Percentiles rank a stretch among this genome's conserved stretches.
Evolutionary conservation across 2,329 filamentous ascomycete species (phyloP).

Genomic region (Calonectria pauciramosa): DNA sequence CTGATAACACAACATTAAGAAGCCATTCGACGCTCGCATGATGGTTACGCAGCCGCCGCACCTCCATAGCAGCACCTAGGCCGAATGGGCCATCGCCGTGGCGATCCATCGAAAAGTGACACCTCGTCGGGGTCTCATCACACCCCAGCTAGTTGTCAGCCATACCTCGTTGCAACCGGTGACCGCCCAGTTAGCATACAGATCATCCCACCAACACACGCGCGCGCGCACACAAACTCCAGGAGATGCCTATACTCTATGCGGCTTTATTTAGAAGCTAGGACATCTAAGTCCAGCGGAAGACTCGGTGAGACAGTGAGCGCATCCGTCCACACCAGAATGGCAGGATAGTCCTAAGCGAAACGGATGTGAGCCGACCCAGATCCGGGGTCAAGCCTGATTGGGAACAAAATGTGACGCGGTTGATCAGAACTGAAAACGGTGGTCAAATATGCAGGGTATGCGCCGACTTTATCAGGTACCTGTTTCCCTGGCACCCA

Average conservation of each 20-base stretch:
- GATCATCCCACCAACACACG: background rate
- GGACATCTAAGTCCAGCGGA: background rate
- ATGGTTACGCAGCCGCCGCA: constrained; percentile 2
- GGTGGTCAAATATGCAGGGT: constrained; percentile 10
- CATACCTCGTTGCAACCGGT: constrained; percentile 3
- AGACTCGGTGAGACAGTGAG: constrained; percentile 7
- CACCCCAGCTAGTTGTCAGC: background rate
- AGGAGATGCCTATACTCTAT: background rate
- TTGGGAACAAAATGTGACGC: constrained; percentile 13
- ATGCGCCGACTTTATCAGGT: constrained; percentile 19
- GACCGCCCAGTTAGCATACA: background rate
- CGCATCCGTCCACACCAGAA: constrained; percentile 10
- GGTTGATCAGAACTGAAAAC: constrained; percentile 19
- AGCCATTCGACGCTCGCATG: background rate
- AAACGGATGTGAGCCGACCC: constrained; percentile 21
- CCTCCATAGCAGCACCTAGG: background rate
- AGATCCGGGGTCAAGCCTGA: constrained; percentile 18
- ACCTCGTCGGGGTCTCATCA: background rate
- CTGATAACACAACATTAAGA: background rate
- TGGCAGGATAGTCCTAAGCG: constrained; percentile 5
- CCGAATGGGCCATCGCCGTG: background rate
- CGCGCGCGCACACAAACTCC: background rate
- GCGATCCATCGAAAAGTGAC: constrained; percentile 6
- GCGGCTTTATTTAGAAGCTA: constrained; percentile 1
- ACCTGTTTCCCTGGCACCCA: constrained; percentile 6